These are phyloP conservation scores for Stentor coeruleus DNA, from an alignment of 73 alveolate species.

Conservation along the genomic window DNA sequence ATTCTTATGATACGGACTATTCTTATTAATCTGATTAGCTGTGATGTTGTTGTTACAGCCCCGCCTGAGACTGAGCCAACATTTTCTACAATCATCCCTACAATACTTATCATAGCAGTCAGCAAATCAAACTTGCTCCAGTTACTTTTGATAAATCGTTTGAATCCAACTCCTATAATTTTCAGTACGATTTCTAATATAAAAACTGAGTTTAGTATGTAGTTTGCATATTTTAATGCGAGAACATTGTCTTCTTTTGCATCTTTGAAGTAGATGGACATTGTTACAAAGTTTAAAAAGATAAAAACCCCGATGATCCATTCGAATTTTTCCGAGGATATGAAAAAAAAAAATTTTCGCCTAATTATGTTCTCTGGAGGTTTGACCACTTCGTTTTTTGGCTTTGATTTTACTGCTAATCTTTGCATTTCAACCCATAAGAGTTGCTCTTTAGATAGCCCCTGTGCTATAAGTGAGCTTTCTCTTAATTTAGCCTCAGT, in stretches of 20 bases:
- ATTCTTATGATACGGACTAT: slow-evolving; percentile 82
- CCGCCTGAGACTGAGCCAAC: slow-evolving; percentile 53
- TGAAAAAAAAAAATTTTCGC: slow-evolving; percentile 72
- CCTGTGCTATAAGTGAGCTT: slow-evolving; percentile 33
- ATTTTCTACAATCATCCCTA: slow-evolving; percentile 69
- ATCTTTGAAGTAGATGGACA: slow-evolving; percentile 80
- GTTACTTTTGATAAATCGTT: slow-evolving; percentile 69
- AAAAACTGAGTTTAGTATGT: slow-evolving; percentile 71
- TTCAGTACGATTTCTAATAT: slow-evolving; percentile 76
- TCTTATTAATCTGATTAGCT: slow-evolving; percentile 87
- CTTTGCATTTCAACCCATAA: slow-evolving; percentile 61
- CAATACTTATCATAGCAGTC: slow-evolving; percentile 79
- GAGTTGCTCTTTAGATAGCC: slow-evolving; percentile 40
- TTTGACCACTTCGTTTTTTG: slow-evolving; percentile 50
- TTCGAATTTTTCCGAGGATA: slow-evolving; percentile 64
- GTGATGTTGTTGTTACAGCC: slow-evolving; percentile 72
- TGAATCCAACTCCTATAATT: slow-evolving; percentile 66
- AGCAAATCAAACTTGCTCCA: slow-evolving; percentile 95
- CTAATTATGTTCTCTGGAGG: slow-evolving; percentile 52
- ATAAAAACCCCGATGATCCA: slow-evolving; percentile 58
- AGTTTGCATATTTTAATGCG: slow-evolving; percentile 56
- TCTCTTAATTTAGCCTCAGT: slow-evolving; percentile 46
- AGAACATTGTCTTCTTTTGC: slow-evolving; percentile 32
- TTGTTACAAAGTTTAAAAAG: slow-evolving; percentile 61
- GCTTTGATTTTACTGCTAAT: slow-evolving; percentile 45